Evolutionary conservation across 768 basidiomycete genomes (phyloP).

Genomic region (Cystofilobasidium ferigula): DNA sequence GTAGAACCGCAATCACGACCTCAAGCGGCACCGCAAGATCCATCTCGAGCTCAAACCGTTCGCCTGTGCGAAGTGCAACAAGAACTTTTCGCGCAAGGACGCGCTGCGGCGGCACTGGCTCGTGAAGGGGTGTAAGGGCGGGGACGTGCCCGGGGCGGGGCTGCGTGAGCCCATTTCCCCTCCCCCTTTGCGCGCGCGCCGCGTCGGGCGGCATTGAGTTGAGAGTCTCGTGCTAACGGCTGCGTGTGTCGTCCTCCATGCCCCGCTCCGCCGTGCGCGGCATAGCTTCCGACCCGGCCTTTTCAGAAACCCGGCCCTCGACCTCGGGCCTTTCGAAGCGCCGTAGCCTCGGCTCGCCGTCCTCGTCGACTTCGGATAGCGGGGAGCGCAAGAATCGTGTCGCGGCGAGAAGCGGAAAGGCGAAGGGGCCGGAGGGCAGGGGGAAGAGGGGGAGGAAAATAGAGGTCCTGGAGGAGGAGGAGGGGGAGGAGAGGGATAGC

Average conservation of each 20-base stretch:
- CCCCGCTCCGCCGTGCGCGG: no score
- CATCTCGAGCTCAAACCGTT: constrained; percentile 39
- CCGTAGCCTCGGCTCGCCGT: no score
- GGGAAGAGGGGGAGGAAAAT: no score
- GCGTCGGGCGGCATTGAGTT: neutral
- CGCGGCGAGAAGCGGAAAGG: no score
- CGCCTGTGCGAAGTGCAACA: constrained; percentile 38
- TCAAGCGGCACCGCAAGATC: constrained; percentile 39
- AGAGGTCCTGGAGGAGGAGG: no score
- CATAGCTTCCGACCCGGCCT: neutral
- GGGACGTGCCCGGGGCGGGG: constrained; percentile 5
- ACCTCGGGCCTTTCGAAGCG: no score
- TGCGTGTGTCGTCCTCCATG: neutral
- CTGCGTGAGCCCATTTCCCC: constrained; percentile 12
- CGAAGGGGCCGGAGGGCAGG: no score
- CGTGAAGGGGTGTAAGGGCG: constrained; percentile 36
- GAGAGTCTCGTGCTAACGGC: neutral
- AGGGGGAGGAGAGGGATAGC: no score
- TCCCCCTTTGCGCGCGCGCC: neutral
- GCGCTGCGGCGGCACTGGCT: constrained; percentile 39
- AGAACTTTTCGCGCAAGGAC: constrained; percentile 40
- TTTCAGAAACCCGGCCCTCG: neutral
- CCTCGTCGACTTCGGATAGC: no score
- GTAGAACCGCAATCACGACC: constrained; percentile 40
- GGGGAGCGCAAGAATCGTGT: no score